phyloP scores from a whole-genome alignment of 148 eudicot species.

The Nyssa sinensis region DNA sequence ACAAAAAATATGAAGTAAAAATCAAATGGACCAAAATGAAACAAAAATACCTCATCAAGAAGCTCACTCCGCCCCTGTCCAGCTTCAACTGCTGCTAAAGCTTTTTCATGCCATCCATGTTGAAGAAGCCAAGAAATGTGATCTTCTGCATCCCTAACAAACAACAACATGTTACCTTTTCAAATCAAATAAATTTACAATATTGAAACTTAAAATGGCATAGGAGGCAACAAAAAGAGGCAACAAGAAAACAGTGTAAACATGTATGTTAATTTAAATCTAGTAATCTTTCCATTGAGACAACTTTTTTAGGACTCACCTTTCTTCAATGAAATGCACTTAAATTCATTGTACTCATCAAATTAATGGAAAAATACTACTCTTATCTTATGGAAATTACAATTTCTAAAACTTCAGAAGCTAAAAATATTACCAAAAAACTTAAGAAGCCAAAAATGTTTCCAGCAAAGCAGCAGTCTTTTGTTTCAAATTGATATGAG shows the following conservation, averaged over 20 bases:
- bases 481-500: background rate
- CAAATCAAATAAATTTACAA: background rate
- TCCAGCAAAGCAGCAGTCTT: background rate
- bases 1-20: too few relatives aligned
- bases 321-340: background rate
- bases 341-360: background rate
- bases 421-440: too few relatives aligned
- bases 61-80: conserved; percentile 87
- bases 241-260: background rate
- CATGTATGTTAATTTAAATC: too few relatives aligned
- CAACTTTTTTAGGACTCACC: background rate
- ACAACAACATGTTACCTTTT: conserved; percentile 5
- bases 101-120: conserved; percentile 95
- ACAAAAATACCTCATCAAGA: conserved; percentile 72
- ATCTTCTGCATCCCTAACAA: conserved; percentile 91
- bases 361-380: background rate
- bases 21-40: background rate
- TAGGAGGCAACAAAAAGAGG: background rate
- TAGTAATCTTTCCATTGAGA: background rate
- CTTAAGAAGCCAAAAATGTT: too few relatives aligned
- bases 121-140: conserved; percentile 98
- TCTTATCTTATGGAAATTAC: too few relatives aligned
- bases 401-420: too few relatives aligned
- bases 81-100: conserved; percentile 90
- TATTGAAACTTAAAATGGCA: background rate